Base-by-base conservation (phyloP, 73 alveolate species). In the Halteria grandinella region DNA sequence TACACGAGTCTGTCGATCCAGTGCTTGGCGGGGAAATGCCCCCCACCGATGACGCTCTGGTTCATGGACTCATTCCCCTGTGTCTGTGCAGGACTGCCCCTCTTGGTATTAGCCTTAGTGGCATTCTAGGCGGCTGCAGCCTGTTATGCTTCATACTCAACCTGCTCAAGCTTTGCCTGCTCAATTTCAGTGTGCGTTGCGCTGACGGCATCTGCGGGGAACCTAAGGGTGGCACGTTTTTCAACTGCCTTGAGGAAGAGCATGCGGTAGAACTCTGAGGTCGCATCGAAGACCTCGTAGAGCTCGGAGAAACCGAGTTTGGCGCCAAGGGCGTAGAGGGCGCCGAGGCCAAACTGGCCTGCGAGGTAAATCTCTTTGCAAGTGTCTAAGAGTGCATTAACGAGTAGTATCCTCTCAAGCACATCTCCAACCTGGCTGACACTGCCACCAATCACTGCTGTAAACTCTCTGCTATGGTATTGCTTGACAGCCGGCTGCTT, bases 161-260 rank as follows among this genome's bases (percentile, higher is more conserved):
- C 23, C 47, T 66, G 53, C 24, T 33, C 69, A 28, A n/a, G 37
- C n/a, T 32, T 31, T 18, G 51, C 77, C 49, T 64, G 79, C 14
- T 55, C 75, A n/a, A 43, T 64, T 44, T 70, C 82, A 11, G 20
- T 21, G 39, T 82, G 55, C 50, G 50, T 24, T 14, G 80, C 14
- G 48, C 54, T 51, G n/a, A 14, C 6, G 62, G 72, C 70, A 27
- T 82, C 91, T 12, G 69, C 20, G n/a, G 91, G 91, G 59, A 82
- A 59, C 40, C 6, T 17, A 45, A 82, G 18, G 45, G 57, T 70
- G 4, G 72, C 83, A 17, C 73, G 60, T 23, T 24, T 48, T 5
- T 48, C 12, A 6, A 70, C 43, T 23, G 84, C 86, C 29, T 44
- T 72, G 15, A 40, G 50, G 14, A 82, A 41, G 50, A 82, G 47